phyloP scores from a whole-genome alignment of 2,329 filamentous ascomycete species.

The Simplicillium sp. region DNA sequence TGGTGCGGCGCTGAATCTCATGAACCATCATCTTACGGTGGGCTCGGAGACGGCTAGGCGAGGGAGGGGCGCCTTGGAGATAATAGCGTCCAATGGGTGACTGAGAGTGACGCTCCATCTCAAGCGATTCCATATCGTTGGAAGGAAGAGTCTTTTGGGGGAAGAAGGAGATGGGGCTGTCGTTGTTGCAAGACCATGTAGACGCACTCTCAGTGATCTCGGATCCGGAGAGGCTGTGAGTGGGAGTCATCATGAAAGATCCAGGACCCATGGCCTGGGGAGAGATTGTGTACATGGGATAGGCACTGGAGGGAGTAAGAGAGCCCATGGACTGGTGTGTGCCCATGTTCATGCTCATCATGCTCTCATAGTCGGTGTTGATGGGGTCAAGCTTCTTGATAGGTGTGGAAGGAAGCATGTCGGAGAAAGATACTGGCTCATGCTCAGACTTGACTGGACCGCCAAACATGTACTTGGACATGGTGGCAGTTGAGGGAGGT shows the following conservation, averaged over 20 bases:
- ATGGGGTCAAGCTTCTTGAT: slow-evolving; percentile 24
- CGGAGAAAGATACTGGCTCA: slow-evolving; percentile 21
- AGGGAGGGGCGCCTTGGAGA: slow-evolving; percentile 19
- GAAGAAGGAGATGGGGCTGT: slow-evolving; percentile 31
- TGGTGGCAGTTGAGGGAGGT: slow-evolving; percentile 19
- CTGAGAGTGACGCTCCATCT: slow-evolving; percentile 25
- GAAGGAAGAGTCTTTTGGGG: slow-evolving; percentile 19
- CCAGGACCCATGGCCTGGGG: slow-evolving; percentile 21
- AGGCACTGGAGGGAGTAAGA: slow-evolving; percentile 25
- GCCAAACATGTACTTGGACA: slow-evolving; percentile 24
- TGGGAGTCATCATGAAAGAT: slow-evolving; percentile 29
- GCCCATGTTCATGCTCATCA: slow-evolving; percentile 25
- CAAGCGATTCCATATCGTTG: slow-evolving; percentile 20
- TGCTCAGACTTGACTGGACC: slow-evolving; percentile 21
- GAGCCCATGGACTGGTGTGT: slow-evolving; percentile 24
- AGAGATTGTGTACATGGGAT: slow-evolving; percentile 24
- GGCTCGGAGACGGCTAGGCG: slow-evolving; percentile 21
- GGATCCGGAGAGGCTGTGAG: slow-evolving; percentile 27
- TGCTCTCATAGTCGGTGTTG: slow-evolving; percentile 26
- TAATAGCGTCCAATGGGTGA: slow-evolving; percentile 21
- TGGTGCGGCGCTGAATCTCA: slow-evolving; percentile 32
- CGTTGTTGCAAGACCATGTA: slow-evolving; percentile 28
- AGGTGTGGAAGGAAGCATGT: slow-evolving; percentile 24
- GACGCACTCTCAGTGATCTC: slow-evolving; percentile 26
- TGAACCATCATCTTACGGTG: slow-evolving; percentile 31